Base-by-base conservation (phyloP, 73 alveolate genomes). In the Paramecium sexaurelia region DNA sequence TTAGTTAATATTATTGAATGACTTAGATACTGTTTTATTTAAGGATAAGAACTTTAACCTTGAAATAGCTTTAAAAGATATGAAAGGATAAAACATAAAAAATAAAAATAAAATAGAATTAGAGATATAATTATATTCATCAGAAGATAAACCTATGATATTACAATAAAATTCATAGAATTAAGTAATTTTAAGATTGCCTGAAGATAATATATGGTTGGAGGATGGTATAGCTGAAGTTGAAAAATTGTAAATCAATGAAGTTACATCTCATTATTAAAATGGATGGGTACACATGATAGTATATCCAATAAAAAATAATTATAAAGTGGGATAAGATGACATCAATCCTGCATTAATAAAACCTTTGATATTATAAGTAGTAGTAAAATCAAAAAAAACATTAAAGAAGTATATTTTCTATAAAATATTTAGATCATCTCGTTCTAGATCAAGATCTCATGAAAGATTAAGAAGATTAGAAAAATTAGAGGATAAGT, bases 221-320 rank as follows among this genome's bases (percentile, higher is more conserved):
- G 51, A 37, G 8, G 90, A 78, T 39, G 90, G 90, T 17, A 8
- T 37, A 24, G 43, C 32, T 1, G 35, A 39, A 17, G 29, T 78
- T n/a, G 90, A 78, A 7, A 78, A 78, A 78, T 27, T 78, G 0
- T 40, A 78, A 78, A 78, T 78, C 7, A 78, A 78, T 78, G 90
- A 78, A 45, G 90, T 78, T 20, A 78, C 90, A 78, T 78, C 90
- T 24, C 90, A 78, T 26, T 78, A 29, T 43, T 78, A 78, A 45
- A 78, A 78, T 78, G 90, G 90, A 19, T 78, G 90, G 90, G 35
- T 78, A 22, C 29, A 41, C 27, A 36, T 78, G 43, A 78, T 78
- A 36, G 90, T 78, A 35, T 78, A 19, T 41, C 90, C 90, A 40
- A 78, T 78, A 10, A 37, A 78, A 45, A 45, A 78, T 39, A 61